Percentiles rank a stretch among this genome's conserved stretches.
Evolutionary conservation across 1,139 yeast species (phyloP).

Genomic region (Diutina mesorugosa): DNA sequence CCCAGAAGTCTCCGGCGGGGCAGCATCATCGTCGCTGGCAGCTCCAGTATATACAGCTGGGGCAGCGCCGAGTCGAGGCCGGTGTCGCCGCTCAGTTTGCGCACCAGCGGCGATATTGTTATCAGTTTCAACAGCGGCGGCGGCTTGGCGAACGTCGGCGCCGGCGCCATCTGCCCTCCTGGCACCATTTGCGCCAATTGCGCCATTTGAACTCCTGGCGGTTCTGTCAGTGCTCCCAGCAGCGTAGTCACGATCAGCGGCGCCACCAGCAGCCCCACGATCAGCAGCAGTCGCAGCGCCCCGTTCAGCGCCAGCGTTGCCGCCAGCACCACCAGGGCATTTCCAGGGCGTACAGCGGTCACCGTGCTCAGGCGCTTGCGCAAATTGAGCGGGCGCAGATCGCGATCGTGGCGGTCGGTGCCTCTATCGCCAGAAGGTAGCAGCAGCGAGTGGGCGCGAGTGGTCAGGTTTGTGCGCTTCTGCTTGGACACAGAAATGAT

Average conservation of each 20-base stretch:
- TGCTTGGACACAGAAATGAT: neutral
- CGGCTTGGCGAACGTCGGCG: neutral
- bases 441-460: constrained; percentile 1
- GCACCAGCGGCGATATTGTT: constrained; percentile 4
- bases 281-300: constrained; percentile 4
- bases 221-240: constrained; percentile 5
- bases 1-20: neutral
- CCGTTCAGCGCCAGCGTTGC: constrained; percentile 4
- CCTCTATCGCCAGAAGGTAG: neutral
- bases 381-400: neutral
- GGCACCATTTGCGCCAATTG: no score
- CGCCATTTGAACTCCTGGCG: constrained; percentile 3
- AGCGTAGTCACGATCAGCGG: constrained; percentile 5
- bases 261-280: constrained; percentile 3
- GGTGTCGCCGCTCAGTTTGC: neutral
- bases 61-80: neutral
- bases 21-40: neutral
- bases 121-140: constrained; percentile 5
- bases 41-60: neutral
- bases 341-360: neutral
- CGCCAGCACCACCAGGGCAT: neutral
- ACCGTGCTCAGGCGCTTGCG: neutral
- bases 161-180: neutral
- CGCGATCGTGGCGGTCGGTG: neutral
- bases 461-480: neutral